Base-by-base conservation (phyloP, 257 asterid species). In the Osmanthus fragrans region DNA sequence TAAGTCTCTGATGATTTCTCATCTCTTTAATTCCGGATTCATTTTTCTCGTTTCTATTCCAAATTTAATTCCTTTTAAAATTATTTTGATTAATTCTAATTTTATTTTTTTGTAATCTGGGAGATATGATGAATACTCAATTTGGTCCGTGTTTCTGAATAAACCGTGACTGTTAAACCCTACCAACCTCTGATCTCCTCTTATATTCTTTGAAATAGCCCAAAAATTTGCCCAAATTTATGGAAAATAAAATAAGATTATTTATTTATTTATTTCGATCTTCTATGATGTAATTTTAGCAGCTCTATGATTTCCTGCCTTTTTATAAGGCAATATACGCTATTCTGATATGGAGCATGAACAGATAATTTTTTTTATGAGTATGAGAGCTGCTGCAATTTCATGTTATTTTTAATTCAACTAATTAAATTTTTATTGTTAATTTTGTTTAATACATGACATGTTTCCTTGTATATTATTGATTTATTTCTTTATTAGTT, bases 141-240 rank as follows among this genome's bases (percentile, higher is more conserved):
- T 47, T 83, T 90, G 96, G 93, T 90, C 96, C 93, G 93, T 90
- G 96, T 90, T 90, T 88, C 96, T 87, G 96, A 90, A 83, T 75
- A 39, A 51, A 78, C 73, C 67, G 80, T 89, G 94, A 87, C 87
- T 72, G 96, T 87, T 30, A 83, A 76, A 54, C 3, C 76, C 32
- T 70, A 83, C 88, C 92, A 86, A 88, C 13, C 83, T 88, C 95
- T 90, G 95, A 90, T 88, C 89, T 87, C 88, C 82, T 56, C n/a
- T 36, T 29, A 3, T 27, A 32, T 21, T 40, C 0, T 39, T 60
- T 15, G 4, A n/a, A 56, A 56, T 56, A 9, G 1, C 27, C 65
- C 16, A 12, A 23, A 37, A 29, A 0, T 11, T 25, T 18, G 0
- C 19, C 15, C 54, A 3, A 11, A 11, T 42, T 54, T 19, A n/a